A percentile compares a stretch with the other conserved stretches of the same genome.
Conservation (phyloP, 345 rosid genomes). For the Luvunga scandens region DNA sequence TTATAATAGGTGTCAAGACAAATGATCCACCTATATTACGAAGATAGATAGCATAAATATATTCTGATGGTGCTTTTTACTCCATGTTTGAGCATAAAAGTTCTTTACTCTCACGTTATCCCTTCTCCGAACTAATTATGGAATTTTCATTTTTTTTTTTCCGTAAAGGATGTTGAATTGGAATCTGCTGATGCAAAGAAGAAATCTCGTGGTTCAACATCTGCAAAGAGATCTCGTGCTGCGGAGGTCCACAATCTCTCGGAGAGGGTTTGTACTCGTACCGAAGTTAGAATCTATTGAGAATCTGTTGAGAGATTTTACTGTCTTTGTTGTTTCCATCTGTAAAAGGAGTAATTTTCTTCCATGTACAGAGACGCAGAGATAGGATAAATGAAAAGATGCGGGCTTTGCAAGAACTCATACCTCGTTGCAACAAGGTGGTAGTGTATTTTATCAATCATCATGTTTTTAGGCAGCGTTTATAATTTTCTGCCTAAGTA, state of each 20-base stretch:
- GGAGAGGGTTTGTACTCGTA: constrained; percentile 63
- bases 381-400: constrained; percentile 62
- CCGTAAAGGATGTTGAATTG: constrained; percentile 51
- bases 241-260: constrained; percentile 97
- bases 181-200: constrained; percentile 56
- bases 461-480: neutral
- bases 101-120: neutral
- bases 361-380: constrained; percentile 50
- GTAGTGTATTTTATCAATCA: neutral
- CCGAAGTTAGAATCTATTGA: neutral
- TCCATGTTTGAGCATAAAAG: neutral
- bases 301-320: neutral
- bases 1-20: neutral
- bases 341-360: neutral
- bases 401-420: constrained; percentile 67
- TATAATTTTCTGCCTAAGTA: neutral
- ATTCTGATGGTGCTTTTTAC: neutral
- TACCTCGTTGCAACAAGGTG: constrained; percentile 54
- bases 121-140: neutral
- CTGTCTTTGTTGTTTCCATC: neutral
- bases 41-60: neutral
- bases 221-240: constrained; percentile 78
- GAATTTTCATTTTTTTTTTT: neutral
- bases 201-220: constrained; percentile 54
- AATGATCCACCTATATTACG: neutral